phyloP scores from a whole-genome alignment of 352 stramenopile species.

The Peronosclerospora sorghi region DNA sequence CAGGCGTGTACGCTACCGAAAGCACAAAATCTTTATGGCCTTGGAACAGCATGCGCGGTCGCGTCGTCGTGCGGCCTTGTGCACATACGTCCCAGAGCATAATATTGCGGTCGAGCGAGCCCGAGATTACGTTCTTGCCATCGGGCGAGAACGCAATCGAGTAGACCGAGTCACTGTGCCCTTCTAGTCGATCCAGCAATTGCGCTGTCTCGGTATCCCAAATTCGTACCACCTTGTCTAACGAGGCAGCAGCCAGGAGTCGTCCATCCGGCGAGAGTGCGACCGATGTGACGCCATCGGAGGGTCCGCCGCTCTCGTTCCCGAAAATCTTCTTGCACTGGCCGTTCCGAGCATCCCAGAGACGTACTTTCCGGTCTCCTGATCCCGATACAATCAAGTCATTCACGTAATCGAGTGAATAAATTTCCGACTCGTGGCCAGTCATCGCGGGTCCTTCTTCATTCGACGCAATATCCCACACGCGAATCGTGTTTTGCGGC shows the following conservation, averaged over 20 bases:
- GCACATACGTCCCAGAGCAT: slow-evolving; percentile 82
- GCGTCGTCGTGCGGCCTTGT: slow-evolving; percentile 65
- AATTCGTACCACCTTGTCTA: slow-evolving; percentile 82
- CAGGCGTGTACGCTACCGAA: slow-evolving; percentile 76
- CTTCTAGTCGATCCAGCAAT: slow-evolving; percentile 70
- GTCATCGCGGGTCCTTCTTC: slow-evolving; percentile 74
- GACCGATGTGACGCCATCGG: slow-evolving; percentile 74
- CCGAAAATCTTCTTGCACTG: slow-evolving; percentile 82
- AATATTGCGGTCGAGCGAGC: slow-evolving; percentile 76
- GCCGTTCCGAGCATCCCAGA: slow-evolving; percentile 73
- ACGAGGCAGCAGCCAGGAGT: slow-evolving; percentile 59
- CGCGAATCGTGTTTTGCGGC: slow-evolving; percentile 80
- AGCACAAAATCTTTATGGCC: slow-evolving; percentile 83
- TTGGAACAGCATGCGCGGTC: slow-evolving; percentile 80
- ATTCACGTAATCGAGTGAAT: slow-evolving; percentile 79
- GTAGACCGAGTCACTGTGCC: slow-evolving; percentile 82
- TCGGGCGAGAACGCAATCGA: slow-evolving; percentile 82
- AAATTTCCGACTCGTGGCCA: slow-evolving; percentile 80
- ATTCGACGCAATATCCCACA: slow-evolving; percentile 82
- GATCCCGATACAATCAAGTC: slow-evolving; percentile 82
- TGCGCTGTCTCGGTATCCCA: slow-evolving; percentile 79
- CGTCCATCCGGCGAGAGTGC: slow-evolving; percentile 68
- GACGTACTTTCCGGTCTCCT: slow-evolving; percentile 68
- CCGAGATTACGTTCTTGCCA: slow-evolving; percentile 81
- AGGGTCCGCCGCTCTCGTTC: slow-evolving; percentile 65